Base-by-base conservation (phyloP, 768 basidiomycete genomes). In the Glaciozyma antarctica region DNA sequence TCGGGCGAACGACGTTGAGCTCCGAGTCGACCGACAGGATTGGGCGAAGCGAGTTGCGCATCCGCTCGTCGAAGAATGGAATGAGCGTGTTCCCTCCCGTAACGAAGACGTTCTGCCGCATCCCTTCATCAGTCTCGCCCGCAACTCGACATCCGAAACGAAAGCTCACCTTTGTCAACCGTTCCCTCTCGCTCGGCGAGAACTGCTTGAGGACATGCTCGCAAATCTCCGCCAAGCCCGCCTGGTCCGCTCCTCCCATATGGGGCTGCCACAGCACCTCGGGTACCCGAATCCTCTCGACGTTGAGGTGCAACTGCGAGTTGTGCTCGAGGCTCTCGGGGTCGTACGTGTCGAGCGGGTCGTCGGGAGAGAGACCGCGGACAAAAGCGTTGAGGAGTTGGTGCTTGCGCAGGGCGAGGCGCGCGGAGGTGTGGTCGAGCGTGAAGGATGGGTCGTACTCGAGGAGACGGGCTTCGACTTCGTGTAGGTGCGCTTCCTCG, bases 241-340 rank as follows among this genome's bases (percentile, higher is more conserved):
- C 94, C 17, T 86, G 89, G 76, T 98, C 95, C 22, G 94, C 81
- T 2, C 95, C 94, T 3, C 90, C 93, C 84, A 95, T 92, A n/a
- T 79, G 80, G 0, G 94, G 94, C 32, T 88, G 86, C 78, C 94
- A 95, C 81, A 87, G 91, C 1, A 90, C 84, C 77, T 98, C 95
- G 69, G 88, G 88, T 12, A 88, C 90, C 45, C 93, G 81, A 81
- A 88, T 90, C 48, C 91, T 81, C 78, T 98, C 94, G 16, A 88
- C 84, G 73, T 86, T 94, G 52, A 98, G 80, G 73, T 95, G 91
- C 61, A 98, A 84, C 62, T 90, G 85, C 54, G 86, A 60, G 70
- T 52, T 60, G 57, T 72, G 69, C 58, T 69, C 73, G 12, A 83
- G 78, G 41, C 47, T 38, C 10, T 84, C 84, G 63, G 90, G 88